Conservation (phyloP, 208 protist genomes). For the Lotmaria passim region DNA sequence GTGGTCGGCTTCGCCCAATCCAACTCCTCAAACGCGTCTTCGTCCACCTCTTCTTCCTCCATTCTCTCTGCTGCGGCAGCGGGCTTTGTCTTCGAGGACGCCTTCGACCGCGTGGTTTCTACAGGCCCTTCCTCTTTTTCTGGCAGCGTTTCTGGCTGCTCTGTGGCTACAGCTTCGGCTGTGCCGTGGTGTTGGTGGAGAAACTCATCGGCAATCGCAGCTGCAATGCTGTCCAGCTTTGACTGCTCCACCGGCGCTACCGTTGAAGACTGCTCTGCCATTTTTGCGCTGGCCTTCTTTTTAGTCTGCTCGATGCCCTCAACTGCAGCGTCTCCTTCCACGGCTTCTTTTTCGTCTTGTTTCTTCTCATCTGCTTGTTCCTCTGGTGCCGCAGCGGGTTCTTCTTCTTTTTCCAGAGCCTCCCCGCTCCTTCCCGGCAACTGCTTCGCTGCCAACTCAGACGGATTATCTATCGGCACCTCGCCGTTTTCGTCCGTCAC, state of each 20-base stretch:
- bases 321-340: not conserved
- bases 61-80: no score
- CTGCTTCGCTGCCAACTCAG: not conserved
- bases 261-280: not conserved
- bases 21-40: conserved; percentile 13
- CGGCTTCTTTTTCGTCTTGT: not conserved
- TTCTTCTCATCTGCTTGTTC: not conserved
- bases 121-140: no score
- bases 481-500: conserved; percentile 26
- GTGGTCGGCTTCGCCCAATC: conserved; percentile 15
- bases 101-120: no score
- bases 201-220: conserved; percentile 32
- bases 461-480: not conserved
- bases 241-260: conserved; percentile 1
- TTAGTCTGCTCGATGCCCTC: conserved; percentile 2
- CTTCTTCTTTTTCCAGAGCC: not conserved
- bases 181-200: conserved; percentile 27
- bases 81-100: no score
- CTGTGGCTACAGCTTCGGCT: conserved; percentile 15
- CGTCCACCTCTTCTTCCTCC: not conserved
- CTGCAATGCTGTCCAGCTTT: conserved; percentile 13
- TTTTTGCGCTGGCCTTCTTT: not conserved
- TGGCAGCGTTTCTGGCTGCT: conserved; percentile 15
- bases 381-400: not conserved
- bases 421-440: not conserved